A percentile compares a stretch with the other conserved stretches of the same genome.
phyloP scores from a whole-genome alignment of 2,329 filamentous ascomycete genomes.

The Cercospora janseana region DNA sequence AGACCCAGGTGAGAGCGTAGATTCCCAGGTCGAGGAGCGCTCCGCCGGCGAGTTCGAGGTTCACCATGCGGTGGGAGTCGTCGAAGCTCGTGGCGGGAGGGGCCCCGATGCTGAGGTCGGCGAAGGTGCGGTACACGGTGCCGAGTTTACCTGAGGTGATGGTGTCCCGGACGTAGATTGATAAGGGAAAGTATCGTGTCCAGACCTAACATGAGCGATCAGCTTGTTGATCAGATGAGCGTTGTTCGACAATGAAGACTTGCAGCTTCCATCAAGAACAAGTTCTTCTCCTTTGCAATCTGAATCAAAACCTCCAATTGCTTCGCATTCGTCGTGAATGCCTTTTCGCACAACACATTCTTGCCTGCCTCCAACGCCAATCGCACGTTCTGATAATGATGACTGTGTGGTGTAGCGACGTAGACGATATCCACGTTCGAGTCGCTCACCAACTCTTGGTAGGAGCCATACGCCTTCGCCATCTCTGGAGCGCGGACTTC shows the following conservation, averaged over 20 bases:
- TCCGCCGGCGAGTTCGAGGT: constrained; percentile 77
- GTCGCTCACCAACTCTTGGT: constrained; percentile 76
- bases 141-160: constrained; percentile 56
- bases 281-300: constrained; percentile 71
- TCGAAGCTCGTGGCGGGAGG: constrained; percentile 60
- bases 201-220: constrained; percentile 55
- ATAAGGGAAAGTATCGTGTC: constrained; percentile 85
- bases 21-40: constrained; percentile 81
- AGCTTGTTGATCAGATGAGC: neutral
- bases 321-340: constrained; percentile 77
- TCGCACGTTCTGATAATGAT: constrained; percentile 89
- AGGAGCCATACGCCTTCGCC: constrained; percentile 74
- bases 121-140: constrained; percentile 55
- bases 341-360: constrained; percentile 87
- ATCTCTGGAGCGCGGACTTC: constrained; percentile 66
- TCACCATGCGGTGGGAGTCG: constrained; percentile 74
- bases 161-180: constrained; percentile 69
- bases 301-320: constrained; percentile 72
- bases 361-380: constrained; percentile 81
- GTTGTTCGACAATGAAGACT: constrained; percentile 15
- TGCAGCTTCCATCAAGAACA: constrained; percentile 64
- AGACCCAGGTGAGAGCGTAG: constrained; percentile 87
- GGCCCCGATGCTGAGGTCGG: constrained; percentile 59
- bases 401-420: constrained; percentile 84
- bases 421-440: constrained; percentile 81